These are phyloP conservation scores for Mayamaea pseudoterrestris DNA, from an alignment of 108 stramenopile genomes.

Conservation along the genomic window DNA sequence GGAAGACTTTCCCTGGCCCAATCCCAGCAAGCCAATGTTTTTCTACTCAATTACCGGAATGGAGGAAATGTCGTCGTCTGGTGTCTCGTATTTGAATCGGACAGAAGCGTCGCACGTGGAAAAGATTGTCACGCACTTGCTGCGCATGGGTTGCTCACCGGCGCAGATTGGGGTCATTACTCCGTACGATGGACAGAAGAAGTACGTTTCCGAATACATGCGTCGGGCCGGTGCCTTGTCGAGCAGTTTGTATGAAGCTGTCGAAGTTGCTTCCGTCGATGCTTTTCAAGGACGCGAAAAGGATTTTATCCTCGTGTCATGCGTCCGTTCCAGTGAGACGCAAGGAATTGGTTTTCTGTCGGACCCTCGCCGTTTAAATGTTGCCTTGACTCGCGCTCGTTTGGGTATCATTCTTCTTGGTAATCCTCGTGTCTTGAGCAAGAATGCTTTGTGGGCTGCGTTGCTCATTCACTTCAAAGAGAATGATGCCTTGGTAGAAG, in stretches of 20 bases:
- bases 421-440: constrained; percentile 92
- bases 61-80: constrained; percentile 95
- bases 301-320: constrained; percentile 93
- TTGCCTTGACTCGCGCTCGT: constrained; percentile 94
- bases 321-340: constrained; percentile 95
- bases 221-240: constrained; percentile 74
- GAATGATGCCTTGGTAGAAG: constrained; percentile 81
- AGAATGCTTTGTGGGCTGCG: constrained; percentile 94
- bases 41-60: constrained; percentile 89
- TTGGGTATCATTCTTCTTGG: constrained; percentile 90
- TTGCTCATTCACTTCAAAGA: constrained; percentile 90
- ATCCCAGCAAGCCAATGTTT: constrained; percentile 90
- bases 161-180: constrained; percentile 91
- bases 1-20: constrained; percentile 85
- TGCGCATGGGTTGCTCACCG: constrained; percentile 86
- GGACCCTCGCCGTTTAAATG: constrained; percentile 98
- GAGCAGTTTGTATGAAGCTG: constrained; percentile 75
- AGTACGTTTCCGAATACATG: constrained; percentile 89
- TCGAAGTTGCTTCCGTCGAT: constrained; percentile 97
- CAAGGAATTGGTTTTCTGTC: constrained; percentile 97
- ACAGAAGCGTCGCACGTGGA: constrained; percentile 95
- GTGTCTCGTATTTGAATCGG: constrained; percentile 95
- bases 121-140: constrained; percentile 90
- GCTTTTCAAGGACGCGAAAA: constrained; percentile 99
- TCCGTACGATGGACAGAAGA: constrained; percentile 97